Evolutionary conservation across 1,139 yeast species (phyloP), one percentile per base, ranked within the genome.

Genomic region (Eremothecium coryli): DNA sequence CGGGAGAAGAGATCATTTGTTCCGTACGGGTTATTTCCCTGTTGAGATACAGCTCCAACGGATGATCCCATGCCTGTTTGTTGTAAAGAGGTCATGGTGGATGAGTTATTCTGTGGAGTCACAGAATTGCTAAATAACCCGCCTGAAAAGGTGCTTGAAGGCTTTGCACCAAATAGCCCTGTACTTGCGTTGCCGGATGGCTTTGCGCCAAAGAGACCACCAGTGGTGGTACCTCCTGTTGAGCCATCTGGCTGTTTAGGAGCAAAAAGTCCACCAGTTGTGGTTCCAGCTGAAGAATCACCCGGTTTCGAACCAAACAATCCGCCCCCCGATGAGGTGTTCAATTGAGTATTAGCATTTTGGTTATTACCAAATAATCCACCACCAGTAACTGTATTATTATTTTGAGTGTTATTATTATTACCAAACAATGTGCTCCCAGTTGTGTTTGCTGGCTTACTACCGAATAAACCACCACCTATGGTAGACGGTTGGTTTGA

Each of bases 11-110:
- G 62, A 4, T 84, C 84, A 52, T 76, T 78, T 43, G 67, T 67
- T 2, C 90, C 88, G 54, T 78, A 81, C 27, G 93, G 90, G 52
- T 81, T 81, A 33, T 39, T 31, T 37, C 47, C 36, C 39, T 46
- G 46, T 25, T 42, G 48, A 33, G 47, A 56, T 29, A 51, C 54
- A 34, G 51, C 54, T 23, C 51, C 43, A 27, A 40, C 26, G 13
- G 42, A 29, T 32, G 40, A 32, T 23, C 47, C 22, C 10, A 17
- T 15, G 20, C 12, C 14, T 4, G 30, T 16, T 27, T 17, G 22
- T 5, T 16, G 22, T 14, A 27, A 18, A 32, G 39, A 39, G n/a
- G 31, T 15, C 7, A 20, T 18, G 6, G 32, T 13, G 9, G 52
- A 33, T 38, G 44, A 41, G 36, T 38, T 45, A n/a, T n/a, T n/a